Percentiles rank a stretch among this genome's conserved stretches.
phyloP scores from a whole-genome alignment of 768 basidiomycete genomes.

The Collybiopsis confluens region DNA sequence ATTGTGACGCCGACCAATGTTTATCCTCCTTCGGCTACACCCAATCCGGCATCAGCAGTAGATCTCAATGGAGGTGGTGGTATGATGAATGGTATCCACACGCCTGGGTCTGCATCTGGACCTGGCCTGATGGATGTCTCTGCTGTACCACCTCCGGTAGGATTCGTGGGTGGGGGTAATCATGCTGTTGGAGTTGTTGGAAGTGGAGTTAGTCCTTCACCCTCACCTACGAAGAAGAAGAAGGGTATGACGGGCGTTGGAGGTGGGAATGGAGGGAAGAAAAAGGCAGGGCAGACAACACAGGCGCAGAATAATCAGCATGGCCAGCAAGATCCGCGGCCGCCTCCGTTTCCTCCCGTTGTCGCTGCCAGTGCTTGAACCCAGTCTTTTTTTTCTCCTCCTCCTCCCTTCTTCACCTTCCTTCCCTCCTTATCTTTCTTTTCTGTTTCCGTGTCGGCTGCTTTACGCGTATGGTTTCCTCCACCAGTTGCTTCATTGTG shows the following conservation, averaged over 20 bases:
- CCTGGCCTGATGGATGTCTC: conserved; percentile 12
- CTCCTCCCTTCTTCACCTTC: background rate
- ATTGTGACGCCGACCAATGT: background rate
- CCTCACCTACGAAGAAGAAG: conserved; percentile 46
- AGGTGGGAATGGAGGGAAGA: conserved; percentile 44
- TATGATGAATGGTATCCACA: conserved; percentile 9
- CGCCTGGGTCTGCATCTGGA: conserved; percentile 20
- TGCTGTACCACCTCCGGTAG: conserved; percentile 5
- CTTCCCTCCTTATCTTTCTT: background rate
- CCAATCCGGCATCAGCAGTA: conserved; percentile 3
- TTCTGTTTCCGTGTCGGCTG: too few species aligned
- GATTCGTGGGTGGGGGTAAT: background rate
- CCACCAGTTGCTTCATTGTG: too few species aligned
- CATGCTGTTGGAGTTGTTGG: too few species aligned
- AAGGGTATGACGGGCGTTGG: conserved; percentile 36
- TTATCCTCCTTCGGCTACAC: background rate
- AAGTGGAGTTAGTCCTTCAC: conserved; percentile 11
- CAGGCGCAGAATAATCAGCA: background rate
- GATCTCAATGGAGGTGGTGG: background rate
- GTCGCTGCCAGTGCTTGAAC: conserved; percentile 29
- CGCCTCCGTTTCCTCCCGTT: conserved; percentile 26
- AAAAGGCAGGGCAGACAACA: conserved; percentile 17
- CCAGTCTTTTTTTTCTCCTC: too few species aligned
- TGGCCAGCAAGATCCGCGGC: conserved; percentile 8
- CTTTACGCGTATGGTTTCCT: too few species aligned